Evolutionary conservation across 345 rosid genomes (phyloP), one percentile per base, ranked within the genome.

Genomic region (Psidium friedrichsthalianum): DNA sequence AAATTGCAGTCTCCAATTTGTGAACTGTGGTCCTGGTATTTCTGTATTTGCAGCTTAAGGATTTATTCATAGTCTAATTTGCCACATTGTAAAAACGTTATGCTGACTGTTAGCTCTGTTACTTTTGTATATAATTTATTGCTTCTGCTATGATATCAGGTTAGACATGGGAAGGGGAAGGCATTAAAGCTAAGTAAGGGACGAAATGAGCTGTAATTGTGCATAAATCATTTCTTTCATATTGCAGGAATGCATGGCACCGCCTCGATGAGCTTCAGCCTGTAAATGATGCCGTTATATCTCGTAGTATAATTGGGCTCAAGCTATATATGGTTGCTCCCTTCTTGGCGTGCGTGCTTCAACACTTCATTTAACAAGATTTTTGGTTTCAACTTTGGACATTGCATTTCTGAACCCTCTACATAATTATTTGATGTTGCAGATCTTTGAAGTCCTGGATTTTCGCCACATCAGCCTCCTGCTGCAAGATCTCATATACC

Each of bases 261-360:
- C 91, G 95, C 29, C 91, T 96, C 74, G 99, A 98, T 90, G 96
- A 96, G 36, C 98, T 98, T 89, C 94, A 87, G 85, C 94, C 98
- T 49, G 95, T 93, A 88, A 94, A 89, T 86, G 90, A 89, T 76
- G 94, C 92, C 82, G 98, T 98, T 57, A 96, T 98, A 91, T 93
- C 99, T 86, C 99, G 93, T 85, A 92, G 98, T 85, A 87, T 90
- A 87, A 91, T 95, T 74, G 99, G 98, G 88, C 93, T 95, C 74
- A 98, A 96, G 94, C 93, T 98, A 85, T 98, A 98, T 87, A 98
- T 98, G 99, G 98, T 96, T 86, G 92, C 99, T 51, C 99, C 98
- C 24, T 96, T 98, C 89, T 91, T 98, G 88, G 87, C 56, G 99
- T 98, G 88, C 91, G 98, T 93, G 74, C 81, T 85, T 51, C 57